Evolutionary conservation across 129 eudicot species (phyloP).

Genomic region (Flaveria trinervia): DNA sequence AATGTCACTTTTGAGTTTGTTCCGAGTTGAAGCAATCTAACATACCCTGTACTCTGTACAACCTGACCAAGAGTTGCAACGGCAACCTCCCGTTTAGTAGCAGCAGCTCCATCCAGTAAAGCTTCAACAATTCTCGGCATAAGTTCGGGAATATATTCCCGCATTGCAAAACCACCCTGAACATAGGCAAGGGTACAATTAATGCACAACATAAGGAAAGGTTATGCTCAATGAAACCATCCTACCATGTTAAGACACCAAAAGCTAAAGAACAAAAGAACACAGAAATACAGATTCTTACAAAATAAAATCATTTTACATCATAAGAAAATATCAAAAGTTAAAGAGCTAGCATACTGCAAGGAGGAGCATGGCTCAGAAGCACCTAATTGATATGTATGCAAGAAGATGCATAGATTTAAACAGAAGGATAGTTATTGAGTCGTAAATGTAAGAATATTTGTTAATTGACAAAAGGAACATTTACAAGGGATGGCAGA

Average conservation of each 20-base stretch:
- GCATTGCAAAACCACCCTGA: conserved; percentile 99
- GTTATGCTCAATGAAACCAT: background rate
- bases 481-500: background rate
- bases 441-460: background rate
- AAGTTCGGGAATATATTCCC: conserved; percentile 81
- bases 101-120: conserved; percentile 91
- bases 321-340: background rate
- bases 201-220: conserved; percentile 20
- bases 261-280: background rate
- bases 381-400: conserved; percentile 5
- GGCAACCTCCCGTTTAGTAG: conserved; percentile 95
- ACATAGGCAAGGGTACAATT: conserved; percentile 14
- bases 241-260: conserved; percentile 3
- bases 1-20: background rate
- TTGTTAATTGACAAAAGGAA: background rate
- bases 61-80: conserved; percentile 98
- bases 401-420: conserved; percentile 6
- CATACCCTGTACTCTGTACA: conserved; percentile 99
- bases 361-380: conserved; percentile 22
- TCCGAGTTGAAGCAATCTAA: conserved; percentile 6
- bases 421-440: conserved; percentile 6
- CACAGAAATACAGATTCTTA: conserved; percentile 14
- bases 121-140: conserved; percentile 97
- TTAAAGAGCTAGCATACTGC: conserved; percentile 20
- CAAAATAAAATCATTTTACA: background rate